Base-by-base conservation (phyloP, 306 rosid genomes). In the Bauhinia variegata region DNA sequence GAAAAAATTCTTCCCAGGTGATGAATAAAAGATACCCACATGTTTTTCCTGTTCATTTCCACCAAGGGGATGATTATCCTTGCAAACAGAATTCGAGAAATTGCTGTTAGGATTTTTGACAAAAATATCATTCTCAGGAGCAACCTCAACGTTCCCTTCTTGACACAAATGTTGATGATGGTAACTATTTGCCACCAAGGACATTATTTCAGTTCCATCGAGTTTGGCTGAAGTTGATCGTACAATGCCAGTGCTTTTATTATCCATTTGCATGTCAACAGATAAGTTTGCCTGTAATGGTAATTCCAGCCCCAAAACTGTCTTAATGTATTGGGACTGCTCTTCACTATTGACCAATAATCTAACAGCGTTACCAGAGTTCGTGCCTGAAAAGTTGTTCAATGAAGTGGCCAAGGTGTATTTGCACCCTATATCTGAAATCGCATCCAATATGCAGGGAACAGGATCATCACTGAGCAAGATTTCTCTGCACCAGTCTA, bases 1-100 rank as follows among this genome's bases (percentile, higher is more conserved):
- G 55, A 67, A 84, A 78, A 89, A 89, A 53, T 61, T 80, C 83
- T 86, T 86, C 42, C 92, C 96, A 32, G 96, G 96, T 33, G 86
- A 72, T n/a, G 74, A 60, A 65, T 38, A 38, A 60, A 56, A 36
- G 50, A 12, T 11, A 44, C 65, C 61, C 37, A 33, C 41, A 9
- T 41, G 33, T 30, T 37, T 54, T 17, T 57, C 68, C 76, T 54
- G 41, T 36, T 13, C 51, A 17, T 43, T 57, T 11, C 72, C 70
- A 63, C 48, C 83, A 37, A 54, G 71, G 52, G 63, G 53, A 53
- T 48, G 15, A 65, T 47, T n/a, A 31, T 79, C 80, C 78, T 31
- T 62, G 39, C 64, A 51, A 1, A 23, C 28, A 42, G 60, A 50
- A 67, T 75, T 71, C 8, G 48, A 52, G 28, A 23, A 2, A 1